Evolutionary conservation across 441 rosid species (phyloP), one percentile per base, ranked within the genome.

Genomic region (Adansonia rubrostipa): DNA sequence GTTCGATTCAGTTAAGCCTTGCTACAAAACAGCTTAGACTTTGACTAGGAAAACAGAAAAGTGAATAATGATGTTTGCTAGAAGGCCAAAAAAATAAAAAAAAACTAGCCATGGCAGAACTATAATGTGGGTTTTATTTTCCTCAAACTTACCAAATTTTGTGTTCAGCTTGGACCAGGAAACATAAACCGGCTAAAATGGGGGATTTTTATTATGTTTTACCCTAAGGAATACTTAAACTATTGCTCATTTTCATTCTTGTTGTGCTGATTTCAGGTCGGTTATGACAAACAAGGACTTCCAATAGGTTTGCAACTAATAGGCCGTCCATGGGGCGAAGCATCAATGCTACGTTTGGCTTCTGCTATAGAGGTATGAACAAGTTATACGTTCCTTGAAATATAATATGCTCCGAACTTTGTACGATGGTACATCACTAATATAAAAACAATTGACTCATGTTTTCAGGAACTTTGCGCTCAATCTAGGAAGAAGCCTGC

Each of bases 291-390:
- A 78, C 87, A 90, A 82, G 97, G 97, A 78, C 95, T 92, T 76
- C 98, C 97, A 2, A 90, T 94, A 50, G 98, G 98, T 70, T 77
- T 94, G 80, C 97, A 94, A 74, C 85, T 91, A 71, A 90, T 94
- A 42, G 94, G 97, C 53, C 88, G 89, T 14, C 97, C 97, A 64
- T 91, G 97, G 97, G 92, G 87, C 4, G 98, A 94, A 84, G 97
- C 97, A 74, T 86, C 97, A 40, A 64, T 92, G 65, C 80, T 94
- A 62, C 90, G 83, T 68, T 83, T 94, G 74, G 95, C 97, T 78
- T 83, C 88, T 79, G 95, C 92, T 42, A 77, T 92, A 17, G 96
- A 91, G 96, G 98, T 92, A 80, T 44, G 33, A 53, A 15, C 48
- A 69, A 77, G n/a, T 15, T 50, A 8, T 20, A 13, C 28, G 11